Conservation (phyloP, 352 stramenopile species). For the Blastocystis sp. region DNA sequence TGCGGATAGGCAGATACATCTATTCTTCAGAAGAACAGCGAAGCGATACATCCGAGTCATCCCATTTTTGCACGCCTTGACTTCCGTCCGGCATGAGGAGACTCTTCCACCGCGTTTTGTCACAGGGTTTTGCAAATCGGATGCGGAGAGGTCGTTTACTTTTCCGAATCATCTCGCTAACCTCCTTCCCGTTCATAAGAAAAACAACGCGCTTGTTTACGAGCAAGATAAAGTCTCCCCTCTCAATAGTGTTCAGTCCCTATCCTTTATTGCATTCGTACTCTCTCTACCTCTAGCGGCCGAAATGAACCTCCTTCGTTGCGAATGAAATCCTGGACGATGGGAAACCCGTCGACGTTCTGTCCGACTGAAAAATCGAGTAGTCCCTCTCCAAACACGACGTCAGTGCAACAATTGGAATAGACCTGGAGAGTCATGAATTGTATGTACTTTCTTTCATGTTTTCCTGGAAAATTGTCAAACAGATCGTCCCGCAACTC, state of each 20-base stretch:
- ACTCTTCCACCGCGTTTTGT: background rate
- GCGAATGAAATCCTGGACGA: background rate
- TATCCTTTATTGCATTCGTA: background rate
- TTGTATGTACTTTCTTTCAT: background rate
- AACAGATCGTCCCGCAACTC: constrained; percentile 1
- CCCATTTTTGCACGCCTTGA: background rate
- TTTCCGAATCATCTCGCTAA: background rate
- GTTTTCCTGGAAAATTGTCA: background rate
- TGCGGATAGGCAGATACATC: constrained; percentile 9
- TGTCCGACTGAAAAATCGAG: background rate
- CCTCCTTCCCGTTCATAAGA: background rate
- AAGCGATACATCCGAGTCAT: background rate
- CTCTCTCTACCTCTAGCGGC: background rate
- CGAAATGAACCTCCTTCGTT: background rate
- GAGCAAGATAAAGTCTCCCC: background rate
- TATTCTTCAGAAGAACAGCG: background rate
- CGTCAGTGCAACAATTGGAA: background rate
- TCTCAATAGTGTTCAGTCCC: background rate
- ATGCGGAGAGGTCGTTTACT: constrained; percentile 18
- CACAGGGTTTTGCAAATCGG: constrained; percentile 37
- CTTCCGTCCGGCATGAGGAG: background rate
- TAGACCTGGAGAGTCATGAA: background rate
- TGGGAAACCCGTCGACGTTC: background rate
- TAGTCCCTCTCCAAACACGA: constrained; percentile 28
- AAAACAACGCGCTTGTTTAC: background rate